These are phyloP conservation scores for Volvox reticuliferus DNA, from an alignment of 139 green algal species.

Conservation along the genomic window DNA sequence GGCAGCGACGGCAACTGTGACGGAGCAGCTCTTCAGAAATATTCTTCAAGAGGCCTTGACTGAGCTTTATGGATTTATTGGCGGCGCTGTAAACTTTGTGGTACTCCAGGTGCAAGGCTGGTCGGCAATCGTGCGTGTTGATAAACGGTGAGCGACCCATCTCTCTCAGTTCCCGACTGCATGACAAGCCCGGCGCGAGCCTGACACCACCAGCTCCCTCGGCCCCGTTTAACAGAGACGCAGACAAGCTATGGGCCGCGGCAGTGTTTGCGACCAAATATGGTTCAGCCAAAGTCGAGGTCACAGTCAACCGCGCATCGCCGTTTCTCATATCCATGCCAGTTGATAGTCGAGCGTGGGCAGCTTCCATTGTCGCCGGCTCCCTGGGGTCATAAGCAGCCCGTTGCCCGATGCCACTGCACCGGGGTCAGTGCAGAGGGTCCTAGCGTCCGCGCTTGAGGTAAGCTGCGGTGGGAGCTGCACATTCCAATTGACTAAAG, in stretches of 20 bases:
- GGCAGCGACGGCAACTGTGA: background rate
- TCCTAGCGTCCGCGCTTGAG: too few species aligned
- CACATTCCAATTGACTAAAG: too few species aligned
- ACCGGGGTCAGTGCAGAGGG: too few species aligned
- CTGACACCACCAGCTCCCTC: background rate
- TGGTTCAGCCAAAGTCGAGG: background rate
- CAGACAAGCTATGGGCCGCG: conserved; percentile 15
- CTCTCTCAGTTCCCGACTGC: background rate
- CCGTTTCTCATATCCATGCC: conserved; percentile 6
- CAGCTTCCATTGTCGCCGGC: background rate
- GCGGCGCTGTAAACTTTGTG: conserved; percentile 12
- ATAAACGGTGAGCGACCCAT: conserved; percentile 7
- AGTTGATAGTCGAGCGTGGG: conserved; percentile 19
- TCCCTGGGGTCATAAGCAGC: background rate
- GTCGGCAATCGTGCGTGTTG: background rate
- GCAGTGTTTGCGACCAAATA: conserved; percentile 18
- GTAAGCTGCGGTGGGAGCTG: too few species aligned
- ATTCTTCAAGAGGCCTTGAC: conserved; percentile 3
- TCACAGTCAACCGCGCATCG: background rate
- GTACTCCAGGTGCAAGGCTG: background rate
- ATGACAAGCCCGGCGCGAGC: background rate
- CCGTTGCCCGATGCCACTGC: too few species aligned
- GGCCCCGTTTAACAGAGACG: background rate
- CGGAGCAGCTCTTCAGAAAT: conserved; percentile 17
- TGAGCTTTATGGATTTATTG: conserved; percentile 2